Base-by-base conservation (phyloP, 2,329 filamentous ascomycete genomes). In the Colletotrichum sp. region DNA sequence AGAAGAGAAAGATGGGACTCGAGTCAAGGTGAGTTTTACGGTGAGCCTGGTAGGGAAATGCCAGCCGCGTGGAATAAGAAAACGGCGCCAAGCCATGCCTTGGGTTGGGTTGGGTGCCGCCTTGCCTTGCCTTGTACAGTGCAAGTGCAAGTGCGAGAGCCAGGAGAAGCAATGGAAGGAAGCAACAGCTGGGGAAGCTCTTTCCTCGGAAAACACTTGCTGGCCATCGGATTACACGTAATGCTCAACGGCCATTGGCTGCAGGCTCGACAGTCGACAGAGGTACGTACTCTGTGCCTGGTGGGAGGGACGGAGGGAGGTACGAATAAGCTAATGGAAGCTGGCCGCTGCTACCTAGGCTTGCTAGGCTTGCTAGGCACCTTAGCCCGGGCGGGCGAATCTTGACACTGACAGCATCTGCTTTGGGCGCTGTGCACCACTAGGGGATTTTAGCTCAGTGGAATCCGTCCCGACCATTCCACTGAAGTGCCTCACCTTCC, bases 401-500 rank as follows among this genome's bases (percentile, higher is more conserved):
- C 55, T 71, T 67, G 72, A 75, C 72, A 65, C 30, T 71, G 72
- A 71, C 72, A 36, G 64, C 64, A 44, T 63, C 69, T 76, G n/a
- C 44, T 76, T 65, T 60, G 55, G 62, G 69, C 63, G 34, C 39
- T 72, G 16, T 72, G 63, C 63, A 72, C 64, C 57, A 73, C 70
- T 73, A 76, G 64, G 57, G 34, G 34, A 64, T 57, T 72, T 73
- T 73, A 75, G 72, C 39, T 49, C 30, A 64, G 28, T 76, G 64
- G 57, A 72, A 72, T 59, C n/a, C 63, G 44, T 68, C 69, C 57
- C 70, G 64, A 65, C 64, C 64, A 64, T 73, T 39, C 64, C 73
- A 76, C 73, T 60, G 34, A 65, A 18, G 63, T 59, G 70, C 72
- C 36, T 63, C 68, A 26, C n/a, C 30, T n/a, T 30, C 62, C 15